A percentile compares a stretch with the other conserved stretches of the same genome.
Evolutionary conservation across 2,329 filamentous ascomycete species (phyloP).

Genomic region (Elsinoe australis): DNA sequence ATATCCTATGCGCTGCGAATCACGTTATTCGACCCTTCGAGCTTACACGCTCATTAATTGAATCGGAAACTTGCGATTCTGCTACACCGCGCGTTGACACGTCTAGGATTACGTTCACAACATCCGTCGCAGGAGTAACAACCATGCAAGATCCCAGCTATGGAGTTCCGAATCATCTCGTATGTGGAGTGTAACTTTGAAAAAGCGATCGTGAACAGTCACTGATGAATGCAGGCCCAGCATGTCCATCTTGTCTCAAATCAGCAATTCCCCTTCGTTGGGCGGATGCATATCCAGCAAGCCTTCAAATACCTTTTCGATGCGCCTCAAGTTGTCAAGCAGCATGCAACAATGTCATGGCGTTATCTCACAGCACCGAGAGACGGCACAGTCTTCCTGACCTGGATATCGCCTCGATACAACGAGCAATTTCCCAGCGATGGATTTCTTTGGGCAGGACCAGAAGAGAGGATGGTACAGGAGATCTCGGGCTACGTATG

Average conservation of each 20-base stretch:
- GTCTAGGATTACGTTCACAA: background rate
- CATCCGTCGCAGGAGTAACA: background rate
- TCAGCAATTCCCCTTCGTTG: constrained; percentile 68
- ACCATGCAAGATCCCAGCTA: constrained; percentile 41
- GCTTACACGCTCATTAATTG: no score
- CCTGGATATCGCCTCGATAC: constrained; percentile 76
- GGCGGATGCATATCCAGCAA: constrained; percentile 63
- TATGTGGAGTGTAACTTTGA: constrained; percentile 24
- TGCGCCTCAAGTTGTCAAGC: constrained; percentile 77
- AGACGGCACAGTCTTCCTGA: constrained; percentile 74
- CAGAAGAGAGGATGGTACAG: constrained; percentile 68
- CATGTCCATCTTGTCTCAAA: constrained; percentile 87
- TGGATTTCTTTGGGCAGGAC: constrained; percentile 83
- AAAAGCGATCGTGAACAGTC: constrained; percentile 15
- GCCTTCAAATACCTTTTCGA: constrained; percentile 76
- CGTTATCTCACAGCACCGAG: constrained; percentile 71
- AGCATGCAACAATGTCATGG: constrained; percentile 84
- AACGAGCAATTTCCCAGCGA: constrained; percentile 74
- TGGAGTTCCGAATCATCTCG: constrained; percentile 40
- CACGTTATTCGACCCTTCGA: no score
- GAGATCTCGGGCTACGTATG: constrained; percentile 62
- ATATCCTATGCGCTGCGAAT: no score
- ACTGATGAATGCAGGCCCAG: constrained; percentile 51
- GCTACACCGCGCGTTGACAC: background rate
- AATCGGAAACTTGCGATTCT: background rate